Base-by-base conservation (phyloP, 305 asterid species). In the Plantago coronopus region DNA sequence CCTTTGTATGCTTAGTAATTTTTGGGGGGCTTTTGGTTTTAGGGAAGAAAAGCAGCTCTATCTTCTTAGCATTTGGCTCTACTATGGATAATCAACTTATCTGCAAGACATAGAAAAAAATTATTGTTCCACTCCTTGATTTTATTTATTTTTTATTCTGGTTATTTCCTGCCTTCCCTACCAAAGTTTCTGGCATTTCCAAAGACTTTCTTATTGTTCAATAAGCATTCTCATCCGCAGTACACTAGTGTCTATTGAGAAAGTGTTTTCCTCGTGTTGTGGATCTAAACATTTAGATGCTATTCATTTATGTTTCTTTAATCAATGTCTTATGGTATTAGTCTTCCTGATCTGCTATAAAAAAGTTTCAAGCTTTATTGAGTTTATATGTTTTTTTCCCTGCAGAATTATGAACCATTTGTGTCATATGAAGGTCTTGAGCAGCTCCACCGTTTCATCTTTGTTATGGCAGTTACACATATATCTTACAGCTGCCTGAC, bases 371-470 rank as follows among this genome's bases (percentile, higher is more conserved):
- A 15, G 22, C 42, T 46, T 48, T 56, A 5, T 38, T 56, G 15
- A 17, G 34, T 46, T 65, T 19, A 19, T 54, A 22, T 37, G 65
- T 34, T 31, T 49, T 66, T 66, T 27, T 8, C 20, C n/a, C 5
- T 69, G 71, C 97, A 94, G 99, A 65, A 77, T 67, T 68, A 85
- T 23, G 99, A 94, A 61, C 96, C 99, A 5, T 94, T 94, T 78
- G 86, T 94, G 57, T 94, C 99, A 15, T 83, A 85, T 66, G 99
- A 94, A 84, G 99, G 99, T 69, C 96, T 94, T 37, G 99, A 94
- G 81, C 99, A 94, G 68, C 95, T 94, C 66, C 99, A 94, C 59
- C 86, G 99, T 50, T 94, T 94, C 86, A 89, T 94, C 75, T 89
- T 94, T 69, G 93, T 89, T 70, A 94, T 94, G 99, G 99, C 99